phyloP scores from a whole-genome alignment of 2,329 filamentous ascomycete genomes.

The Thielaviopsis musarum region DNA sequence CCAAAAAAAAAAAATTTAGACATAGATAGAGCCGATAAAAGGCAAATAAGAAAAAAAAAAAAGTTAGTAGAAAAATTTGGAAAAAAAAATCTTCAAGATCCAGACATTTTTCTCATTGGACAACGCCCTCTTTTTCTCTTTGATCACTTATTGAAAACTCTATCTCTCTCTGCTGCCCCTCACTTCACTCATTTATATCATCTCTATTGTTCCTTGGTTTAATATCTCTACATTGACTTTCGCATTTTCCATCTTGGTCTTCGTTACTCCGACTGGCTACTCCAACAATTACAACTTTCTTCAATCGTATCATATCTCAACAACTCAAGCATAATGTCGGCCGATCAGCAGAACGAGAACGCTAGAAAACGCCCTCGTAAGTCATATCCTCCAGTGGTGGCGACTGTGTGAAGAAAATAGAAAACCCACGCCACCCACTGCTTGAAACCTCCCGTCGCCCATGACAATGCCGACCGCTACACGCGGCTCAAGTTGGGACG shows the following conservation, averaged over 20 bases:
- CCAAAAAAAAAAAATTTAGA: background rate
- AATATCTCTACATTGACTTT: background rate
- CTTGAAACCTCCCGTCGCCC: no score
- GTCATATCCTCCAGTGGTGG: background rate
- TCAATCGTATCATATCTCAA: background rate
- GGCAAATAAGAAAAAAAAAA: background rate
- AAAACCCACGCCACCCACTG: background rate
- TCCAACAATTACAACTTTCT: background rate
- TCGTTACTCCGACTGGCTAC: background rate
- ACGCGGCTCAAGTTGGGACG: background rate
- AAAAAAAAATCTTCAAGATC: background rate
- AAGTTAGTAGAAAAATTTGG: background rate
- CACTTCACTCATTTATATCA: no score
- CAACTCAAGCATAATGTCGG: slow-evolving; percentile 3
- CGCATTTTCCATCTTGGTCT: background rate
- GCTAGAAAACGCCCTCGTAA: slow-evolving; percentile 12
- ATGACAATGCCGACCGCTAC: no score
- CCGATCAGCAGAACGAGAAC: slow-evolving; percentile 5
- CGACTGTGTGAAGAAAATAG: background rate
- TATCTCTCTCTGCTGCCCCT: background rate
- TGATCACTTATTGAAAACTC: background rate
- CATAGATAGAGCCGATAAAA: background rate
- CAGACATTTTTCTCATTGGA: background rate
- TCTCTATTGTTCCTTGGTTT: background rate
- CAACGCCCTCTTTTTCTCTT: background rate